Evolutionary conservation across 2,329 filamentous ascomycete species (phyloP).

Genomic region (Fusarium veterinarium): DNA sequence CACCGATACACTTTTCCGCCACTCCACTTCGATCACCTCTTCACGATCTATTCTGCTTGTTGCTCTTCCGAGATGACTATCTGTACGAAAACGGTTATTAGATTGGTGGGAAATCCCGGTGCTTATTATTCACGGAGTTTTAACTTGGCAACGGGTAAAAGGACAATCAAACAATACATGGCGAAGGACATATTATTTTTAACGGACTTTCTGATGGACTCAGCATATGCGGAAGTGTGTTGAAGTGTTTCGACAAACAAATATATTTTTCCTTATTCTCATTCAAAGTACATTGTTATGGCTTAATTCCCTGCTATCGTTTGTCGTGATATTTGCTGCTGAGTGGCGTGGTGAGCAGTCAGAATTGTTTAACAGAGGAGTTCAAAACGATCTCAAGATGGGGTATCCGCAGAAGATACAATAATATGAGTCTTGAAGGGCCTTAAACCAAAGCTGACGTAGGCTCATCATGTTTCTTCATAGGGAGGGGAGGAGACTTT

Average conservation of each 20-base stretch:
- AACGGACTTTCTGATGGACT: constrained; percentile 17
- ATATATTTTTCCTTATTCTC: constrained; percentile 20
- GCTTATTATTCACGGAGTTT: constrained; percentile 38
- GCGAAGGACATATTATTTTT: constrained; percentile 25
- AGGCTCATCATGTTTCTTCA: background rate
- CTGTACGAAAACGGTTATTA: constrained; percentile 47
- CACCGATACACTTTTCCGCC: constrained; percentile 3
- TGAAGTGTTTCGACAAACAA: constrained; percentile 36
- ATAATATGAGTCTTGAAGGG: background rate
- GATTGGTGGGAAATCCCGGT: constrained; percentile 33
- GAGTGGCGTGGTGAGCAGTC: background rate
- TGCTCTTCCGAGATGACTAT: constrained; percentile 35
- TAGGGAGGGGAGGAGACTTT: background rate
- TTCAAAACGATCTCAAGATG: background rate
- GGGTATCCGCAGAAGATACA: background rate
- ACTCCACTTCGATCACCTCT: constrained; percentile 31
- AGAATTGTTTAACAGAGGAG: background rate
- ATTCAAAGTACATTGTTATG: constrained; percentile 26
- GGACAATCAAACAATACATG: constrained; percentile 36
- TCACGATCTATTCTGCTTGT: constrained; percentile 9
- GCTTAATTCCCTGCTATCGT: background rate
- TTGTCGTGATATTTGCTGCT: background rate
- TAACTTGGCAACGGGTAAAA: constrained; percentile 40
- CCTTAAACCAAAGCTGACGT: background rate
- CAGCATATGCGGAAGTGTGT: constrained; percentile 24